These are phyloP conservation scores for Nicotiana sylvestris DNA, from an alignment of 257 asterid species.

Conservation along the genomic window DNA sequence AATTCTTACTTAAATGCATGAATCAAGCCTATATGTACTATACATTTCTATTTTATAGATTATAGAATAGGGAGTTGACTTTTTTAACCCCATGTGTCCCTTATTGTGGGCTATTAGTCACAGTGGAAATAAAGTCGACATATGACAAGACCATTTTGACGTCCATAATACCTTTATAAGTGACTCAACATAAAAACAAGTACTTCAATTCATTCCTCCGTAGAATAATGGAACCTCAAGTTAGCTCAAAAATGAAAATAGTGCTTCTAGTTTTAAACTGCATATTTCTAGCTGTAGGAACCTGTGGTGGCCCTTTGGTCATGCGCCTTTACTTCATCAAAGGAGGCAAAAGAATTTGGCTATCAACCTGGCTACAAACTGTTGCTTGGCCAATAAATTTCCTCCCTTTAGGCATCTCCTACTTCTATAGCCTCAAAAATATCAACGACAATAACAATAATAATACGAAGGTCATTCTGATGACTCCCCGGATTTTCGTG, in stretches of 20 bases:
- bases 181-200: not conserved
- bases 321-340: slow-evolving; percentile 29
- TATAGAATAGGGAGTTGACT: no score
- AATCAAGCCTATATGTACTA: no score
- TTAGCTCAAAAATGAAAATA: slow-evolving; percentile 17
- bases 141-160: not conserved
- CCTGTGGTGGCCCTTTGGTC: slow-evolving; percentile 25
- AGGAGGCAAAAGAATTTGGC: slow-evolving; percentile 32
- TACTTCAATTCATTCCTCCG: not conserved
- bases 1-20: no score
- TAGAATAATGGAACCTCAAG: not conserved
- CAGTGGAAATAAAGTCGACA: no score
- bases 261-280: slow-evolving; percentile 16
- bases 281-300: slow-evolving; percentile 24
- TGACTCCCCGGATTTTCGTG: slow-evolving; percentile 1
- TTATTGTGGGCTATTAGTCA: not conserved
- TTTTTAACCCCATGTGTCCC: not conserved
- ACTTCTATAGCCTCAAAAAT: not conserved
- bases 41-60: no score
- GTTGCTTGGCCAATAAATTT: slow-evolving; percentile 23
- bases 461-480: not conserved
- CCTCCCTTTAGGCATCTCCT: slow-evolving; percentile 18
- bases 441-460: not conserved
- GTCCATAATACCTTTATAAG: not conserved
- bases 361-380: slow-evolving; percentile 27